These are phyloP conservation scores for Parasitella parasitica DNA, from an alignment of 371 early-diverging fungal species.

Conservation along the genomic window DNA sequence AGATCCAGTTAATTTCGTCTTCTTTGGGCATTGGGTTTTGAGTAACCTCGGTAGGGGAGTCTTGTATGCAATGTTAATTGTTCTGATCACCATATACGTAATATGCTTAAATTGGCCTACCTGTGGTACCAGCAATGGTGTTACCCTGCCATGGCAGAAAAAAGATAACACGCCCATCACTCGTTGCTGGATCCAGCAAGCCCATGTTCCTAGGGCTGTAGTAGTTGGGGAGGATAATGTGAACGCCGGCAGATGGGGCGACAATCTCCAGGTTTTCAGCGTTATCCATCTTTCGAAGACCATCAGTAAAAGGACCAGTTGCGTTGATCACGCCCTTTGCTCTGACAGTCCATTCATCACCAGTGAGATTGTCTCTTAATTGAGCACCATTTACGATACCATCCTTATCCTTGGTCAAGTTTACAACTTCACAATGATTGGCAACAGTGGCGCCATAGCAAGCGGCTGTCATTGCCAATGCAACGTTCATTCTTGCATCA, in stretches of 20 bases:
- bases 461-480: slow-evolving; percentile 93
- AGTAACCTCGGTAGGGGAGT: slow-evolving; percentile 83
- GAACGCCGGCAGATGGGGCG: slow-evolving; percentile 95
- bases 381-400: slow-evolving; percentile 77
- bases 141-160: slow-evolving; percentile 99
- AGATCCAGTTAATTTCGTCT: slow-evolving; percentile 95
- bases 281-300: slow-evolving; percentile 88
- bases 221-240: slow-evolving; percentile 94
- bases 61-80: slow-evolving; percentile 30
- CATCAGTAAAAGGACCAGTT: slow-evolving; percentile 76
- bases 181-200: slow-evolving; percentile 95
- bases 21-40: slow-evolving; percentile 87
- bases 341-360: slow-evolving; percentile 85
- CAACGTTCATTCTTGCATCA: slow-evolving; percentile 98
- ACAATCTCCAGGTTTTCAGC: slow-evolving; percentile 80
- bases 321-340: slow-evolving; percentile 93
- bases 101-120: slow-evolving; percentile 23
- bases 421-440: slow-evolving; percentile 93
- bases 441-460: slow-evolving; percentile 93
- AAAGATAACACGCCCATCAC: slow-evolving; percentile 98
- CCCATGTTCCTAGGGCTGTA: slow-evolving; percentile 97
- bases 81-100: background rate
- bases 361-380: slow-evolving; percentile 85
- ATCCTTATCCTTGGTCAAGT: slow-evolving; percentile 76
- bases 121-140: slow-evolving; percentile 98